Base-by-base conservation (phyloP, 768 basidiomycete genomes). In the Termitomyces heimii region DNA sequence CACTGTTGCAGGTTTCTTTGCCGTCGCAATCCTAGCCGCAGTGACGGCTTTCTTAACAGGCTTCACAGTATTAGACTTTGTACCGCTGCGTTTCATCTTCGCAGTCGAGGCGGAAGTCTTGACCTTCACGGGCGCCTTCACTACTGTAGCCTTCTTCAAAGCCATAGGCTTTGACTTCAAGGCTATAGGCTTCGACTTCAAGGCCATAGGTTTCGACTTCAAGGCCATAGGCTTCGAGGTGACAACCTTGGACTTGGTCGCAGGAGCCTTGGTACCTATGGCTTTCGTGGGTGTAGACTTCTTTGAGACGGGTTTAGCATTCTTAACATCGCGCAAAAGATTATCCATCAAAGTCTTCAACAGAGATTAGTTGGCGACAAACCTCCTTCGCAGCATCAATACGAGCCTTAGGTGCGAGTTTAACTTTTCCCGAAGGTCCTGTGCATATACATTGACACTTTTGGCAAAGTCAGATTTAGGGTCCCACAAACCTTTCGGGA, bases 371-470 rank as follows among this genome's bases (percentile, higher is more conserved):
- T 42, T 2, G n/a, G 53, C 16, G 37, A 62, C 59, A 42, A 24
- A 79, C 78, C 78, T 81, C 79, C 65, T 81, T 81, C 13, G 77
- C 75, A 53, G 82, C 81, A 60, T 82, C 84, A n/a, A 73, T 65
- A 37, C 77, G 75, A 63, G 77, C 66, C 75, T 88, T 89, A 55
- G 87, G 82, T 28, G 87, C 73, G 22, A 74, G 60, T 54, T 67
- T 67, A 26, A 74, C 78, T 75, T 73, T 65, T 54, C 74, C 74
- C 29, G 65, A 65, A n/a, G 67, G 66, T 26, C 70, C 75, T 76
- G 53, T 18, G 16, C 22, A 49, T 34, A 28, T 22, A 39, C 22
- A 54, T 57, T 46, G 58, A 50, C 51, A 29, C n/a, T 31, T 40
- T 51, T 44, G 43, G 58, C n/a, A 24, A 57, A 48, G 40, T 53